Conservation (phyloP, 805 yeast genomes). For the Novakomyces olei region DNA sequence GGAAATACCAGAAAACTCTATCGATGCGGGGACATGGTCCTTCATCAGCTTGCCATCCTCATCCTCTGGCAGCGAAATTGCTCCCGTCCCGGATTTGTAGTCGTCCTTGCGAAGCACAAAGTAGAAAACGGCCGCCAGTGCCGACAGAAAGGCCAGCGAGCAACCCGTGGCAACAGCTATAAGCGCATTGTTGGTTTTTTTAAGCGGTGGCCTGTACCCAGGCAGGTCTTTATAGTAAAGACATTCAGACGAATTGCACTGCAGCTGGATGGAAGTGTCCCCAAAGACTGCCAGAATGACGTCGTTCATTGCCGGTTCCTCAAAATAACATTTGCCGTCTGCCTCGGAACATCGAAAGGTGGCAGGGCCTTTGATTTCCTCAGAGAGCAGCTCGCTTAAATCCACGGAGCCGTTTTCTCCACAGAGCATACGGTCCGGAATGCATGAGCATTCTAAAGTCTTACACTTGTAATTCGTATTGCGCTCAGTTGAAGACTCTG, state of each 20-base stretch:
- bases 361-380: slow-evolving; percentile 84
- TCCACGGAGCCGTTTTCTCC: slow-evolving; percentile 81
- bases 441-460: slow-evolving; percentile 61
- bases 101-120: slow-evolving; percentile 4
- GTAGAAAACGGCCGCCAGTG: slow-evolving; percentile 10
- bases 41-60: slow-evolving; percentile 28
- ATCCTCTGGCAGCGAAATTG: slow-evolving; percentile 16
- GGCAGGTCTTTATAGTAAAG: slow-evolving; percentile 82
- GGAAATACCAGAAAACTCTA: slow-evolving; percentile 51
- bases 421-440: slow-evolving; percentile 82
- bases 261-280: slow-evolving; percentile 67
- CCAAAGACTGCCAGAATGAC: slow-evolving; percentile 80
- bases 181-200: slow-evolving; percentile 12
- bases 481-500: slow-evolving; percentile 21
- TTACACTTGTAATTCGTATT: slow-evolving; percentile 60
- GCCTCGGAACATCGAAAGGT: slow-evolving; percentile 60
- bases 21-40: slow-evolving; percentile 40
- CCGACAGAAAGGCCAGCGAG: slow-evolving; percentile 7
- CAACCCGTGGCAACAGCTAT: slow-evolving; percentile 4
- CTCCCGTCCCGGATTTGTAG: slow-evolving; percentile 6
- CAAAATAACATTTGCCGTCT: slow-evolving; percentile 44
- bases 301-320: slow-evolving; percentile 92
- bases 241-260: slow-evolving; percentile 77
- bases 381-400: slow-evolving; percentile 74
- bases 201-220: slow-evolving; percentile 54